A percentile compares a stretch with the other conserved stretches of the same genome.
Conservation (phyloP, 2,329 filamentous ascomycete genomes). For the Rhinocladiella similis region DNA sequence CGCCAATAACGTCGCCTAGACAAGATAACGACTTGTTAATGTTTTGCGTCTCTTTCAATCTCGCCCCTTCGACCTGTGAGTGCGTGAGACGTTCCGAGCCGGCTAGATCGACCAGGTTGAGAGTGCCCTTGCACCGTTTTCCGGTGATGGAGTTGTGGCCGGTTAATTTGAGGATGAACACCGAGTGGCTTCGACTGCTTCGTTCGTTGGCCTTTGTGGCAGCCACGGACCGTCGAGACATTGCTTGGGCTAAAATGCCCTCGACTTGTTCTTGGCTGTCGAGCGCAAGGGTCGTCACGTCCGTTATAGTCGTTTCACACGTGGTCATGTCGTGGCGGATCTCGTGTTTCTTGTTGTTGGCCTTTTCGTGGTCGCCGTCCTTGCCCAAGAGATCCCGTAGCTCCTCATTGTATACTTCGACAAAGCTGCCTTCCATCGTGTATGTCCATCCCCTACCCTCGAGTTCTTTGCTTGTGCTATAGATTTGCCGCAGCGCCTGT, state of each 20-base stretch:
- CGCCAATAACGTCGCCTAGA: constrained; percentile 90
- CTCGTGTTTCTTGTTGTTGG: constrained; percentile 82
- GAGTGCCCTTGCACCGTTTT: constrained; percentile 84
- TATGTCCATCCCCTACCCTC: constrained; percentile 94
- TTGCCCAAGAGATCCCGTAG: constrained; percentile 83
- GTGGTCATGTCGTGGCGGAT: constrained; percentile 82
- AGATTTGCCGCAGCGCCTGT: constrained; percentile 88
- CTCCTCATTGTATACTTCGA: constrained; percentile 98
- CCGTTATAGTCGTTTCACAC: constrained; percentile 79
- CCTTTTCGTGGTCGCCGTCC: constrained; percentile 74
- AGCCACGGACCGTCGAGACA: constrained; percentile 85
- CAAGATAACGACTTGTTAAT: constrained; percentile 96
- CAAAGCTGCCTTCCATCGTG: constrained; percentile 89
- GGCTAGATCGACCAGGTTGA: constrained; percentile 94
- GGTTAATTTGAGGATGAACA: constrained; percentile 79
- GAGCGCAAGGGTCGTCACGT: constrained; percentile 73
- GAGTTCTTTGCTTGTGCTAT: constrained; percentile 78
- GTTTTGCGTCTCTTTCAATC: constrained; percentile 90
- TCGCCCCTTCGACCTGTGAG: constrained; percentile 80
- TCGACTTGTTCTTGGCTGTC: constrained; percentile 80
- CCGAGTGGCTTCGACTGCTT: constrained; percentile 90
- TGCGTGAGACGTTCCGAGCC: constrained; percentile 89
- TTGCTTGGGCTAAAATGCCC: constrained; percentile 74
- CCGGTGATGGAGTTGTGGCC: constrained; percentile 71
- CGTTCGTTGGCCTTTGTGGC: constrained; percentile 97